These are phyloP conservation scores for Trametes elegans DNA, from an alignment of 768 basidiomycete species.

Conservation along the genomic window DNA sequence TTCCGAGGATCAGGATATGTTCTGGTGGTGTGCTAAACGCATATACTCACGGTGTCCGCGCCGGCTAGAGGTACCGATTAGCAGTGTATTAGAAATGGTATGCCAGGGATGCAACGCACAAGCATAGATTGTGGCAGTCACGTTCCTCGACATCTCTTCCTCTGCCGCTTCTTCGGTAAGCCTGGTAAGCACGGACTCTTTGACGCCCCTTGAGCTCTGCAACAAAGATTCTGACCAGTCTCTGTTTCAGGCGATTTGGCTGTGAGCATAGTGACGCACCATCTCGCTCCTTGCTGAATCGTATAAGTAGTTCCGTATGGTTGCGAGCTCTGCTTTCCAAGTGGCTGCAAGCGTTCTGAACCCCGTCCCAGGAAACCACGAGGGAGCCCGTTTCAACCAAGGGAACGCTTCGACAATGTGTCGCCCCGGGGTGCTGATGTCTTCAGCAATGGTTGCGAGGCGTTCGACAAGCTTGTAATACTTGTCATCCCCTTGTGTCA, in stretches of 20 bases:
- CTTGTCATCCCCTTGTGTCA: slow-evolving; percentile 40
- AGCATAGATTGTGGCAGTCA: slow-evolving; percentile 12
- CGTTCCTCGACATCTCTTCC: slow-evolving; percentile 1
- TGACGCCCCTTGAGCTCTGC: neutral
- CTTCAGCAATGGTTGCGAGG: slow-evolving; percentile 6
- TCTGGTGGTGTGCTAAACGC: neutral
- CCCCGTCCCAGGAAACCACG: slow-evolving; percentile 65
- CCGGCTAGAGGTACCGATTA: neutral
- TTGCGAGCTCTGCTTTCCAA: slow-evolving; percentile 66
- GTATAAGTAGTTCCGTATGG: slow-evolving; percentile 64
- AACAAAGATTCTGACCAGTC: neutral
- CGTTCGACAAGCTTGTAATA: slow-evolving; percentile 7
- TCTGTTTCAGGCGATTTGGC: neutral
- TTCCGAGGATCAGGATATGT: neutral
- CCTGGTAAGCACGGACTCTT: slow-evolving; percentile 5
- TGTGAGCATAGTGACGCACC: slow-evolving; percentile 39
- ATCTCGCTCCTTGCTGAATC: slow-evolving; percentile 54
- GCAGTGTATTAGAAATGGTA: neutral
- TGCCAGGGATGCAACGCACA: neutral
- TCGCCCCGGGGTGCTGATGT: slow-evolving; percentile 12
- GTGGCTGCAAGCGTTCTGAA: slow-evolving; percentile 58
- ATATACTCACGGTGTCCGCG: slow-evolving; percentile 4
- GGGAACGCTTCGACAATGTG: slow-evolving; percentile 29
- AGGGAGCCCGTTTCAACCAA: slow-evolving; percentile 51
- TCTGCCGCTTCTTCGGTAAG: neutral